Evolutionary conservation across 495 filamentous ascomycete species (phyloP).

Genomic region (Neurospora sp.): DNA sequence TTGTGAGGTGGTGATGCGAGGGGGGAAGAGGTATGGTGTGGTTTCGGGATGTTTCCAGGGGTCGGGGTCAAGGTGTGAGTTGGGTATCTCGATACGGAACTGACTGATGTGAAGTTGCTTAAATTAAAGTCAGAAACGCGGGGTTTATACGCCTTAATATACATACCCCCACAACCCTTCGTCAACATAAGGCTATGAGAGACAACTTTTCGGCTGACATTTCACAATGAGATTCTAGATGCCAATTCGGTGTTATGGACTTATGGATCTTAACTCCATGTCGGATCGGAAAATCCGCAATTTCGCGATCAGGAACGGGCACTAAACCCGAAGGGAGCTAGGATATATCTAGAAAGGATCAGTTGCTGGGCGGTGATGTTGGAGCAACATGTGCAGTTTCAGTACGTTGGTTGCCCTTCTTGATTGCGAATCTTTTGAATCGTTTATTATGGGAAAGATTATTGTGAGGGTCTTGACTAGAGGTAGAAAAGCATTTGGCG

Average conservation of each 20-base stretch:
- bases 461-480: too few species aligned
- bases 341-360: too few species aligned
- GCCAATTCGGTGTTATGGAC: neutral
- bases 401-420: too few species aligned
- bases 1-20: neutral
- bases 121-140: neutral
- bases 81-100: neutral
- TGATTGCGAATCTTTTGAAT: too few species aligned
- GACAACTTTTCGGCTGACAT: neutral
- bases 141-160: neutral
- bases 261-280: neutral
- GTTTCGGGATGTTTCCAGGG: neutral
- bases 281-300: too few species aligned
- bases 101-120: neutral
- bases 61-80: neutral
- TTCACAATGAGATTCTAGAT: neutral
- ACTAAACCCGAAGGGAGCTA: too few species aligned
- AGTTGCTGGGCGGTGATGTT: too few species aligned
- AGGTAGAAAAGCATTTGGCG: too few species aligned
- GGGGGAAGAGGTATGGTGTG: neutral
- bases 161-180: neutral
- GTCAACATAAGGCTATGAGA: neutral
- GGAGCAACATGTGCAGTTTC: too few species aligned
- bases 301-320: too few species aligned
- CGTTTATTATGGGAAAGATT: too few species aligned